These are phyloP conservation scores for Sphaerulina musiva DNA, from an alignment of 2,329 filamentous ascomycete species.

Conservation along the genomic window DNA sequence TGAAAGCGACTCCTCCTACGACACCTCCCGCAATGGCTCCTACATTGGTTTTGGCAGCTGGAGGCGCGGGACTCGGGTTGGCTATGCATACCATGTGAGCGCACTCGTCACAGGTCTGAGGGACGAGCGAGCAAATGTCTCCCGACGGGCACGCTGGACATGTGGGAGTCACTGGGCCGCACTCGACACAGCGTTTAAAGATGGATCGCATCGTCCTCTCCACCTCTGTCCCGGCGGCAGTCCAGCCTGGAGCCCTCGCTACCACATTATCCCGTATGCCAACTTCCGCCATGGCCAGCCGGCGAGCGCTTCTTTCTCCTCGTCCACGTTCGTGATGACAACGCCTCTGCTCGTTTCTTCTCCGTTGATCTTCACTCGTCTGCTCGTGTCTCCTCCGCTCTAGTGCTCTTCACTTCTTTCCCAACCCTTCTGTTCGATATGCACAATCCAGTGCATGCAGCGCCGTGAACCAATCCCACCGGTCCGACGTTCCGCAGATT, in stretches of 20 bases:
- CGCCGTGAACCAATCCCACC: too few relatives aligned
- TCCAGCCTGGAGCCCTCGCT: background rate
- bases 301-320: background rate
- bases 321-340: background rate
- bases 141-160: slow-evolving; percentile 54
- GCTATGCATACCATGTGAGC: slow-evolving; percentile 52
- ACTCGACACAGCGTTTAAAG: slow-evolving; percentile 56
- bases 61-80: slow-evolving; percentile 34
- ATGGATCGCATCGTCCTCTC: slow-evolving; percentile 33
- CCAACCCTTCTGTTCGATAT: too few relatives aligned
- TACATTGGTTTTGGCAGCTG: slow-evolving; percentile 53
- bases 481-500: too few relatives aligned
- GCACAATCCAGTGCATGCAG: too few relatives aligned
- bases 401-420: too few relatives aligned
- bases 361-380: background rate
- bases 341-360: background rate
- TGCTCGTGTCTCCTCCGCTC: too few relatives aligned
- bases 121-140: slow-evolving; percentile 55
- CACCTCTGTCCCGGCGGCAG: slow-evolving; percentile 11
- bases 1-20: slow-evolving; percentile 69
- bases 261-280: background rate
- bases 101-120: slow-evolving; percentile 55
- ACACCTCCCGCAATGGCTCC: slow-evolving; percentile 91
- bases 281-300: slow-evolving; percentile 5
- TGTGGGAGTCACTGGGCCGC: slow-evolving; percentile 46